Percentiles rank a stretch among this genome's conserved stretches.
These are phyloP conservation scores for Alternaria arbusti DNA, from an alignment of 2,329 filamentous ascomycete genomes.

Conservation along the genomic window DNA sequence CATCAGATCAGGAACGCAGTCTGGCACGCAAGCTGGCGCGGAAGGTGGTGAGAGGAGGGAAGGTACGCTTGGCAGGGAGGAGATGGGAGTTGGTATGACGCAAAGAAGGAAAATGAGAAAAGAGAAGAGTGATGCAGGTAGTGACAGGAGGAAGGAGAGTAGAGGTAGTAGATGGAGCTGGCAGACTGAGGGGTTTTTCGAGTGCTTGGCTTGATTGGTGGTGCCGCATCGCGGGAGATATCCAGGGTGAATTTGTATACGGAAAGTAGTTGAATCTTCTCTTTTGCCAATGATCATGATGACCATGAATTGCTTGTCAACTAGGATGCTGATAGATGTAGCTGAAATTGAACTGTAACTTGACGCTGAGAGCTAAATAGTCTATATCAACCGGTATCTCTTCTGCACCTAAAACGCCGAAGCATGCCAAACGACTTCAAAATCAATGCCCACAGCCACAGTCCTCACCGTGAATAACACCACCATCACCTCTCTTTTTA, in stretches of 20 bases:
- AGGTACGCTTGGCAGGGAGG: neutral
- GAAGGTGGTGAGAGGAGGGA: neutral
- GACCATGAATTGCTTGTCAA: neutral
- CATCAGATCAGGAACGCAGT: neutral
- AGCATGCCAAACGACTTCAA: neutral
- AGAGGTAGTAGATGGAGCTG: neutral
- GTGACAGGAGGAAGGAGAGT: neutral
- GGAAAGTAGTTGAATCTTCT: neutral
- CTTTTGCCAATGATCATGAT: neutral
- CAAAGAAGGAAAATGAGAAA: neutral
- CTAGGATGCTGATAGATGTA: neutral
- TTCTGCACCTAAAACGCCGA: neutral
- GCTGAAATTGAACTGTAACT: neutral
- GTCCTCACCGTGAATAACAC: constrained; percentile 31
- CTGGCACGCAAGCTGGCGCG: neutral
- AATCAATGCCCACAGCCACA: constrained; percentile 41
- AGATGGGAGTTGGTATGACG: neutral
- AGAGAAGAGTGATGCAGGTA: neutral
- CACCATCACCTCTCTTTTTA: constrained; percentile 41
- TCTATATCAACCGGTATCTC: neutral
- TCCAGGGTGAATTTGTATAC: neutral
- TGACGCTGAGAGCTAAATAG: neutral
- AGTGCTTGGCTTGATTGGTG: neutral
- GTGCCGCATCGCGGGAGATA: neutral
- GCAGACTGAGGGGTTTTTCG: neutral